Base-by-base conservation (phyloP, 371 early-diverging fungal species). In the Nematocida displodere region DNA sequence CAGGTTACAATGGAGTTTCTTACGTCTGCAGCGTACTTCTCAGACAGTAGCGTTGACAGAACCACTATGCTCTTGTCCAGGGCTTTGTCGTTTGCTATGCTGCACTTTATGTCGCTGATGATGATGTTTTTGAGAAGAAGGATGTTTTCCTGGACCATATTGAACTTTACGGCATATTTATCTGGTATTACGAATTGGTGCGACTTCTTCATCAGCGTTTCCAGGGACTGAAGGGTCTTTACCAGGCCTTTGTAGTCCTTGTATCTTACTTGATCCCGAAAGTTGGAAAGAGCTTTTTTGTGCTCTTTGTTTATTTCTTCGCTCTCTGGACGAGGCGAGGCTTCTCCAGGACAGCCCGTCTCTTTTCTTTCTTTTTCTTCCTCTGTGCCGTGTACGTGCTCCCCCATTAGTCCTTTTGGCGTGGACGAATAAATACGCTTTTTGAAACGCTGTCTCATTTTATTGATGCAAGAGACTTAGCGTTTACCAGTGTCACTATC, bases 221-320 rank as follows among this genome's bases (percentile, higher is more conserved):
- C 75, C 8, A 71, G 36, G 20, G 22, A 24, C 22, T 58, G 33
- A 4, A 71, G 54, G 2, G 75, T 71, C 22, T 29, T 58, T 22
- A 71, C 37, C 5, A 71, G 62, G 24, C 75, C 75, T 36, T 71
- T 71, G 33, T 71, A 71, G 62, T 71, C 75, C 48, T 71, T 71
- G 33, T 71, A 71, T 44, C 75, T 71, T 8, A 71, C 62, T 31
- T 71, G 75, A 24, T 71, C 75, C 56, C 75, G 39, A 50, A 71
- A 71, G 39, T 71, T 71, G n/a, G 37, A 39, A 13, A 71, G 50
- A 4, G 61, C 62, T 37, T 71, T 71, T 39, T 71, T 71, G 11
- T 71, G 75, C 2, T 71, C 75, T 36, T 61, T 71, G 5, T 40
- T 31, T 1, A 71, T 7, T 15, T 33, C 40, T 37, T 64, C 65